phyloP scores from a whole-genome alignment of 2,329 filamentous ascomycete genomes.

The Blumeriella jaapii region DNA sequence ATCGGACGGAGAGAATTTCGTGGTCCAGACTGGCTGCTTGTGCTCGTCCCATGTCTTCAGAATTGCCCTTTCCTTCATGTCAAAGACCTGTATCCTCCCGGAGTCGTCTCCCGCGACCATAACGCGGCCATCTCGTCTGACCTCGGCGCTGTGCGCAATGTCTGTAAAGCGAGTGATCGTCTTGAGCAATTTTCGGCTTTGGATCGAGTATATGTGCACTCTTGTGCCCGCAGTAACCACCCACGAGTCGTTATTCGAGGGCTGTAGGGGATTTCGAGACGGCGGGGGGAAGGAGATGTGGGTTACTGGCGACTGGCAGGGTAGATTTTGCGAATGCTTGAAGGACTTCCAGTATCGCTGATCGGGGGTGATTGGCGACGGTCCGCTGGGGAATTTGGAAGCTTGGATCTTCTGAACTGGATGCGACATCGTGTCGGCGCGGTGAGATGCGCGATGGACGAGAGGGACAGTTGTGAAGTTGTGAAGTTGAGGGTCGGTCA shows the following conservation, averaged over 20 bases:
- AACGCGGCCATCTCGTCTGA: conserved; percentile 79
- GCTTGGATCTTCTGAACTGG: conserved; percentile 30
- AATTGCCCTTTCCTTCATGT: conserved; percentile 79
- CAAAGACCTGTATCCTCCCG: conserved; percentile 90
- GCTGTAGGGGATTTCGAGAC: conserved; percentile 30
- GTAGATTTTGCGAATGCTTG: conserved; percentile 79
- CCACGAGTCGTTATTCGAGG: conserved; percentile 58
- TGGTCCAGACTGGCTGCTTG: conserved; percentile 87
- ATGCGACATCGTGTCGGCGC: conserved; percentile 4
- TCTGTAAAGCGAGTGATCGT: conserved; percentile 92
- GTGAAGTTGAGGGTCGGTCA: background rate
- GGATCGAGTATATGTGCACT: conserved; percentile 86
- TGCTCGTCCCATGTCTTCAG: conserved; percentile 92
- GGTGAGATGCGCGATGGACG: conserved; percentile 9
- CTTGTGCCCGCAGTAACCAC: conserved; percentile 90
- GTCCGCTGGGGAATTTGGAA: conserved; percentile 67
- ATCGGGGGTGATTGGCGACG: conserved; percentile 76
- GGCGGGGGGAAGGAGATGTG: conserved; percentile 66
- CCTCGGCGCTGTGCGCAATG: conserved; percentile 78
- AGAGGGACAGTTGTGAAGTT: background rate
- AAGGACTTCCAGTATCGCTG: conserved; percentile 96
- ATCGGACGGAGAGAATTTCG: conserved; percentile 82
- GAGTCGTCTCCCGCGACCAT: conserved; percentile 85
- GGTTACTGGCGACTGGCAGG: conserved; percentile 82
- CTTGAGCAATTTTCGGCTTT: conserved; percentile 83